phyloP scores from a whole-genome alignment of 495 filamentous ascomycete species.

The Extremus antarcticus region DNA sequence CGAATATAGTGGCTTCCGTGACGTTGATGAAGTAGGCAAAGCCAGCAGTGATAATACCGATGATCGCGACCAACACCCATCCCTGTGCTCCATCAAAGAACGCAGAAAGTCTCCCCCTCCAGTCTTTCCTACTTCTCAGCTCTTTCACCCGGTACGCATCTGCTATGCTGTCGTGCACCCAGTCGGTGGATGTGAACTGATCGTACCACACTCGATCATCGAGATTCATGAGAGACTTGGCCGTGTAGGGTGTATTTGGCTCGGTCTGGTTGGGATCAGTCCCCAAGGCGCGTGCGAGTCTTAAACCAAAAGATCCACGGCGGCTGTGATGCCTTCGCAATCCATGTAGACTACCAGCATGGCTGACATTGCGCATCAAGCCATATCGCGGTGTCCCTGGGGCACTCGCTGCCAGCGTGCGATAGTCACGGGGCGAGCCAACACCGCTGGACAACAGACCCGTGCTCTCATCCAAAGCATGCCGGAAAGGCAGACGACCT shows the following conservation, averaged over 20 bases:
- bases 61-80: constrained; percentile 86
- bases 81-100: constrained; percentile 85
- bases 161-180: constrained; percentile 96
- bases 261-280: constrained; percentile 14
- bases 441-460: constrained; percentile 20
- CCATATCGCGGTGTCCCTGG: constrained; percentile 26
- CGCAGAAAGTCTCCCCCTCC: constrained; percentile 64
- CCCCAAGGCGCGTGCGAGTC: constrained; percentile 26
- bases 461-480: constrained; percentile 20
- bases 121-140: constrained; percentile 68
- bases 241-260: constrained; percentile 14
- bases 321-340: constrained; percentile 22
- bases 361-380: constrained; percentile 19
- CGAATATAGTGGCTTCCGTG: constrained; percentile 71
- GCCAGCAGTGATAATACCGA: constrained; percentile 74
- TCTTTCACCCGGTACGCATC: constrained; percentile 81
- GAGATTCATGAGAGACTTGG: constrained; percentile 23
- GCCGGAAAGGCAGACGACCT: constrained; percentile 12
- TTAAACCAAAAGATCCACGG: constrained; percentile 24
- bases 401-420: constrained; percentile 20
- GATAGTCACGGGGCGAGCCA: constrained; percentile 18
- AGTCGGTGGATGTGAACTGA: constrained; percentile 96
- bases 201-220: constrained; percentile 98
- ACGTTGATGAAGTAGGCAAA: constrained; percentile 86
- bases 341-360: constrained; percentile 12